A percentile compares a stretch with the other conserved stretches of the same genome.
phyloP scores from a whole-genome alignment of 2,329 filamentous ascomycete genomes.

The Neurospora sp. region DNA sequence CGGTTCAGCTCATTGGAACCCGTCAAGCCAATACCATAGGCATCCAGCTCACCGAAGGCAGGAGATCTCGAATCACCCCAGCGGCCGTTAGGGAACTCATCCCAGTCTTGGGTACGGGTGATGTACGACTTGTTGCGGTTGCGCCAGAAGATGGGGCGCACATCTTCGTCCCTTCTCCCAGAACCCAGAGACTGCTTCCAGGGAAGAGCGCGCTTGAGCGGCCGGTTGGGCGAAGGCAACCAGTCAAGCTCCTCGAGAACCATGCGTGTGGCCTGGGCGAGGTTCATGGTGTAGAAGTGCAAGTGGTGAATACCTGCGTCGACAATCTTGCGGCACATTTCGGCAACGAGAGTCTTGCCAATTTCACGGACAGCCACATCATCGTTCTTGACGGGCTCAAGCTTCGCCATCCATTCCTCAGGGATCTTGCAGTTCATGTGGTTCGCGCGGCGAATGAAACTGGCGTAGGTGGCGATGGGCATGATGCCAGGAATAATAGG shows the following conservation, averaged over 20 bases:
- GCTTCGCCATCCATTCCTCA: constrained; percentile 64
- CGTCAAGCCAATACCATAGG: constrained; percentile 87
- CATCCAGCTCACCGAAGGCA: constrained; percentile 89
- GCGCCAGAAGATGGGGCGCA: constrained; percentile 97
- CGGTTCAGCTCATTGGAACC: constrained; percentile 94
- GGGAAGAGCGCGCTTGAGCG: constrained; percentile 80
- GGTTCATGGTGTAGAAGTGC: constrained; percentile 99
- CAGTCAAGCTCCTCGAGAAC: constrained; percentile 83
- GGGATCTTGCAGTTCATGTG: constrained; percentile 87
- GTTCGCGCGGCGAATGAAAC: constrained; percentile 80
- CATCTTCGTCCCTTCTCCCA: constrained; percentile 83
- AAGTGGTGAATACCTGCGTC: constrained; percentile 75
- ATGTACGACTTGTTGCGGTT: constrained; percentile 96
- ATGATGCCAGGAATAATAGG: constrained; percentile 78
- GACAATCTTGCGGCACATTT: constrained; percentile 82
- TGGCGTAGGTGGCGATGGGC: constrained; percentile 91
- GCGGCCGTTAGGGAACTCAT: constrained; percentile 96
- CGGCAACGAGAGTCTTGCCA: constrained; percentile 75
- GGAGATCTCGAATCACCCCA: constrained; percentile 97
- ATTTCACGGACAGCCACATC: constrained; percentile 86
- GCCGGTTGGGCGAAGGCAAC: constrained; percentile 66
- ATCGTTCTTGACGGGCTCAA: constrained; percentile 95
- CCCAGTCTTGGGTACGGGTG: constrained; percentile 93
- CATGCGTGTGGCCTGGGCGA: constrained; percentile 88
- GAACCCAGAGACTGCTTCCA: constrained; percentile 93